phyloP scores from a whole-genome alignment of 495 filamentous ascomycete species.

The Cairneyella variabilis region DNA sequence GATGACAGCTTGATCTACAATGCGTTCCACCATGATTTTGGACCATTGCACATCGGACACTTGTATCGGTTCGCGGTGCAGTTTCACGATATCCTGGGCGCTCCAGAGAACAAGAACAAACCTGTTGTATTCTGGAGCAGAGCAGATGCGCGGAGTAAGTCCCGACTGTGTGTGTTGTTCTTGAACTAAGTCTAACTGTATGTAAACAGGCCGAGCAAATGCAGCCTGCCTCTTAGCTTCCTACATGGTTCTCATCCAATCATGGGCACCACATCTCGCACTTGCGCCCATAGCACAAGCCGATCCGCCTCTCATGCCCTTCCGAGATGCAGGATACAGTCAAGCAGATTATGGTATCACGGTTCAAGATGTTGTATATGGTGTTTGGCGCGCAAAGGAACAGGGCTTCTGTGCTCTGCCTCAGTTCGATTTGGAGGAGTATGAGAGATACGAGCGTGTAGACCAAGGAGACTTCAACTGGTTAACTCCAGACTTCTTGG shows the following conservation, averaged over 20 bases:
- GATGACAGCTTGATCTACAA: constrained; percentile 94
- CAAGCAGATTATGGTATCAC: constrained; percentile 94
- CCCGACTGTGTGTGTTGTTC: constrained; percentile 3
- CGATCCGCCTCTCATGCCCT: constrained; percentile 96
- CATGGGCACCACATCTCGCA: constrained; percentile 97
- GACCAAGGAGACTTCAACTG: constrained; percentile 99
- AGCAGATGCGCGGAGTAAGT: constrained; percentile 80
- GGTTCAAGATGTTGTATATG: constrained; percentile 96
- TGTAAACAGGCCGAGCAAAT: constrained; percentile 70
- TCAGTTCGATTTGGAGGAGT: constrained; percentile 92
- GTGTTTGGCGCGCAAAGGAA: constrained; percentile 98
- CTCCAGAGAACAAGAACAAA: constrained; percentile 75
- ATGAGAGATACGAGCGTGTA: constrained; percentile 91
- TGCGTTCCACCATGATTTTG: constrained; percentile 97
- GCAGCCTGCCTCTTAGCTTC: constrained; percentile 92
- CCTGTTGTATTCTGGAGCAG: constrained; percentile 93
- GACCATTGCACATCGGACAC: constrained; percentile 94
- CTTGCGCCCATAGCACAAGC: constrained; percentile 93
- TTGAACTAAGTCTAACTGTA: constrained; percentile 18
- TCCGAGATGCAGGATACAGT: constrained; percentile 96
- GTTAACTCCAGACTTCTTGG: constrained; percentile 91
- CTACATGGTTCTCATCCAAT: constrained; percentile 98
- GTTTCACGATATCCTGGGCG: constrained; percentile 91
- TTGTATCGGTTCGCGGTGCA: constrained; percentile 92
- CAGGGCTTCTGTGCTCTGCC: constrained; percentile 81